Evolutionary conservation across 2,329 filamentous ascomycete genomes (phyloP).

Genomic region (Hortaea werneckii): DNA sequence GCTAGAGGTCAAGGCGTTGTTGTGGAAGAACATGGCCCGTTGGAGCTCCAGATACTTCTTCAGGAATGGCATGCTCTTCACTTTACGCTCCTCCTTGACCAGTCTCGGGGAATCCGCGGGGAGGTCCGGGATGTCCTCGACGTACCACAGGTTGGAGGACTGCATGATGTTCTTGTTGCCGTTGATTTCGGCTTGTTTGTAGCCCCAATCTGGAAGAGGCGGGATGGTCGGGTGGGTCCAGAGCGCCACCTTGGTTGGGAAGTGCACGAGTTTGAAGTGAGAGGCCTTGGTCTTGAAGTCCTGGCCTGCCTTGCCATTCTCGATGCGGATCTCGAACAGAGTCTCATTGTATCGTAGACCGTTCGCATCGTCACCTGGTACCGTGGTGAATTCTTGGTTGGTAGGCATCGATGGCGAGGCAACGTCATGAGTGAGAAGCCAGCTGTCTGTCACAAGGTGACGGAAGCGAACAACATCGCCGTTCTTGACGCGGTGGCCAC

Average conservation of each 20-base stretch:
- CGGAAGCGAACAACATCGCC: constrained; percentile 78
- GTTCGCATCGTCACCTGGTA: constrained; percentile 59
- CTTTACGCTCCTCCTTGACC: constrained; percentile 62
- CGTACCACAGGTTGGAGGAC: constrained; percentile 87
- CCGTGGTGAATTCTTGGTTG: constrained; percentile 96
- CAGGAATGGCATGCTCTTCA: constrained; percentile 79
- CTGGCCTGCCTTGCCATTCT: constrained; percentile 68
- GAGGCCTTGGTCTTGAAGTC: constrained; percentile 85
- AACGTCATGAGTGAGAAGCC: constrained; percentile 89
- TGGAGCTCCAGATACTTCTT: constrained; percentile 95
- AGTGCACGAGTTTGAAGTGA: constrained; percentile 92
- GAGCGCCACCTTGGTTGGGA: constrained; percentile 94
- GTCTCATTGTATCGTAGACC: constrained; percentile 75
- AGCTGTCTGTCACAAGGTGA: constrained; percentile 74
- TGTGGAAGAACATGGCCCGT: constrained; percentile 98
- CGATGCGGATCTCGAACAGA: constrained; percentile 83
- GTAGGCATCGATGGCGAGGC: constrained; percentile 93
- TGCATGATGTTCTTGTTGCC: constrained; percentile 92
- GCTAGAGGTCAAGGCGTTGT: constrained; percentile 92
- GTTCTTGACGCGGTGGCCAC: constrained; percentile 62
- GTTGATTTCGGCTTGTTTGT: constrained; percentile 97
- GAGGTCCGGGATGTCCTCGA: constrained; percentile 81
- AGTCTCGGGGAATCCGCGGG: constrained; percentile 61
- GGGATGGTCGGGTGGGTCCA: constrained; percentile 76
- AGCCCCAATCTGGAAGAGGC: constrained; percentile 92